Evolutionary conservation across 1,284 basidiomycete genomes (phyloP).

Genomic region (Clitocybe nebularis): DNA sequence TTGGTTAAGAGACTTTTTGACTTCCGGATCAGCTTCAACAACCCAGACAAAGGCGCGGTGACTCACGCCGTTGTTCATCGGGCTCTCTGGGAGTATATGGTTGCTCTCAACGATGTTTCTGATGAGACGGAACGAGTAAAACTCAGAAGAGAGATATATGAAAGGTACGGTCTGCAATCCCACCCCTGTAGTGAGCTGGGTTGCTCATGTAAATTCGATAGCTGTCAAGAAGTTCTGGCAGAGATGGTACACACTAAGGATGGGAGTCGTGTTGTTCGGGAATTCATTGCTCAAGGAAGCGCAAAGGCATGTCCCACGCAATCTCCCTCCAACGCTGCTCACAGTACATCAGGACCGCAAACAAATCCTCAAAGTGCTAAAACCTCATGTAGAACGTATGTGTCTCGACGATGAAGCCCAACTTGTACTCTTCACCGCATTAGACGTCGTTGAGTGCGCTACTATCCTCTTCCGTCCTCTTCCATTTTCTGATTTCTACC

Average conservation of each 20-base stretch:
- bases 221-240: constrained; percentile 77
- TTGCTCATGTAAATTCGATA: constrained; percentile 22
- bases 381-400: constrained; percentile 84
- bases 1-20: constrained; percentile 7
- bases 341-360: constrained; percentile 67
- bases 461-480: constrained; percentile 2
- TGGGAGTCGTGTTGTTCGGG: constrained; percentile 80
- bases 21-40: constrained; percentile 64
- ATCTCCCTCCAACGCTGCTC: not conserved
- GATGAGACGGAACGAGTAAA: constrained; percentile 62
- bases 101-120: constrained; percentile 46
- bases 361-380: constrained; percentile 80
- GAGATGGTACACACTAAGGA: constrained; percentile 93
- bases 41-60: constrained; percentile 83
- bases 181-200: not conserved
- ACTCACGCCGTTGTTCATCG: constrained; percentile 84
- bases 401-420: constrained; percentile 85
- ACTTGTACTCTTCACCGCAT: constrained; percentile 80
- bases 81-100: constrained; percentile 73
- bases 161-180: constrained; percentile 38
- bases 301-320: constrained; percentile 57
- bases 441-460: constrained; percentile 82
- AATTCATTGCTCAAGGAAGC: constrained; percentile 74
- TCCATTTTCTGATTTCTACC: constrained; percentile 8
- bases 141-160: constrained; percentile 61